Evolutionary conservation across 257 asterid species (phyloP), one percentile per base, ranked within the genome.

Genomic region (Solanum chaucha): DNA sequence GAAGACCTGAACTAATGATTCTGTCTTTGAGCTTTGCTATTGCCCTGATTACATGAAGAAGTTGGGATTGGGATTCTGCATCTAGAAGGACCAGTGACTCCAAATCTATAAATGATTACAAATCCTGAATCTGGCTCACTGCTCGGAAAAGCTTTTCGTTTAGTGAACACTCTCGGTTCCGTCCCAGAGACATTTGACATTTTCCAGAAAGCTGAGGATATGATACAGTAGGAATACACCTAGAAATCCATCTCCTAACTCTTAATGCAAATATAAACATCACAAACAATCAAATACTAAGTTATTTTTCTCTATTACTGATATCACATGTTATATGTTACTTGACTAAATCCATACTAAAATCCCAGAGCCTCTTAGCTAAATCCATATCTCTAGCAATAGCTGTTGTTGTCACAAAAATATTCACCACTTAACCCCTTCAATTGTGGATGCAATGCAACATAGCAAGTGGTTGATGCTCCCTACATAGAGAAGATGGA

Each of bases 391-490:
- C 92, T 55, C 70, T 20, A 65, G 96, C 94, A 77, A 32, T 73
- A 5, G 87, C 72, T 75, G 86, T 86, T 83, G 95, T 68, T 94
- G 93, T 94, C 93, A 3, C 83, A 35, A 75, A 95, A 95, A 86
- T 93, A 94, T 74, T 93, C 88, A 48, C 98, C 98, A 17, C 93
- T 92, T 32, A 91, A 32, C 36, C 98, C 98, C 78, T 90, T 93
- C 87, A 94, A 81, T 59, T 94, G 94, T 20, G 96, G 95, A 90
- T 91, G 94, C 93, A 95, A 86, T 13, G 98, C 98, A 86, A 91
- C 88, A 78, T 93, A 96, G 58, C 99, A 95, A 17, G 95, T 92
- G 19, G 98, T 94, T 51, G 98, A 92, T 59, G 99, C 99, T 44
- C 99, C 99, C 96, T 65, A 26, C 0, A 67, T 90, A 86, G n/a